A percentile compares a stretch with the other conserved stretches of the same genome.
Evolutionary conservation across 805 yeast genomes (phyloP).

Genomic region (Wickerhamiella sorbophila): DNA sequence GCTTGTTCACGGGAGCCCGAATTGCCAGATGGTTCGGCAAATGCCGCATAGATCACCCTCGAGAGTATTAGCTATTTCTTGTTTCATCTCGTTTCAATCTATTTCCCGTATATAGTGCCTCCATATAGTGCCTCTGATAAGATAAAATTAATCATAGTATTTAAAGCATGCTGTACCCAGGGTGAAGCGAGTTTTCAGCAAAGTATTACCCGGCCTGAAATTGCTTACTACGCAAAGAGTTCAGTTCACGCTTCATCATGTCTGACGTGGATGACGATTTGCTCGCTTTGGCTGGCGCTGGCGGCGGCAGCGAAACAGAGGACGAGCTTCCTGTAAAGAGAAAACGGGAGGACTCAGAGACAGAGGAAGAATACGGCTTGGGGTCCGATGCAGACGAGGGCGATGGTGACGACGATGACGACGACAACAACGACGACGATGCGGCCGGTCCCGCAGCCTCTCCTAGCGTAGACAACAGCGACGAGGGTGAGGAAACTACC

Average conservation of each 20-base stretch:
- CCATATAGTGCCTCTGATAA: too few relatives aligned
- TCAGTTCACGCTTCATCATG: slow-evolving; percentile 2
- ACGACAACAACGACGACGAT: slow-evolving; percentile 32
- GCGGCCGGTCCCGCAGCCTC: slow-evolving; percentile 13
- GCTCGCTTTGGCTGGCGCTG: slow-evolving; percentile 84
- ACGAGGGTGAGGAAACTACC: slow-evolving; percentile 28
- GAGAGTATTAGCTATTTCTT: too few relatives aligned
- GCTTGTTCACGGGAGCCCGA: too few relatives aligned
- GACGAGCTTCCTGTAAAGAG: slow-evolving; percentile 5
- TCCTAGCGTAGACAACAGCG: slow-evolving; percentile 19
- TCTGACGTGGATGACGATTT: slow-evolving; percentile 73
- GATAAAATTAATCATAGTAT: too few relatives aligned
- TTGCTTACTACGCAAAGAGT: not conserved
- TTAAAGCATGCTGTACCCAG: too few relatives aligned
- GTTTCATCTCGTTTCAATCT: too few relatives aligned
- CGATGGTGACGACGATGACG: slow-evolving; percentile 26
- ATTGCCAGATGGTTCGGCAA: too few relatives aligned
- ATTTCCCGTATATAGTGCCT: too few relatives aligned
- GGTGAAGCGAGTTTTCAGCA: too few relatives aligned
- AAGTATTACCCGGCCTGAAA: too few relatives aligned
- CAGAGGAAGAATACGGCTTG: not conserved
- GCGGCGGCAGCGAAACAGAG: slow-evolving; percentile 36
- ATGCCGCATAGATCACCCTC: too few relatives aligned
- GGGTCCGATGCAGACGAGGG: slow-evolving; percentile 19
- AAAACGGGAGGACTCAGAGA: slow-evolving; percentile 1